Conservation (phyloP, 495 filamentous ascomycete genomes). For the Entonaema liquescens region DNA sequence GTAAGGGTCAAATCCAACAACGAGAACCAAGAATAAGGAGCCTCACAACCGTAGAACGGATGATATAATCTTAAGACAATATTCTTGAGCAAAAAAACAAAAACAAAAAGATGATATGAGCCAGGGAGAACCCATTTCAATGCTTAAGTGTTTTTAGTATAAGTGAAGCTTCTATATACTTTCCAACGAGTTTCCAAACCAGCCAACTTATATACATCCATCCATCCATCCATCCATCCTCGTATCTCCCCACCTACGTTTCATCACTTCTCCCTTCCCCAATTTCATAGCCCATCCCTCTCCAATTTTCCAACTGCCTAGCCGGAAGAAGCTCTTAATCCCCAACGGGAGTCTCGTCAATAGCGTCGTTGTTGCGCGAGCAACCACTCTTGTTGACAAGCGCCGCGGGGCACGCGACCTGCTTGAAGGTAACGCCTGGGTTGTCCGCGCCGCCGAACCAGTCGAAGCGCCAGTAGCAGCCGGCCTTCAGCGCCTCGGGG, state of each 20-base stretch:
- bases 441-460: slow-evolving; percentile 72
- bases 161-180: slow-evolving; percentile 14
- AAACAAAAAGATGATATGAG: neutral
- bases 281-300: too few species aligned
- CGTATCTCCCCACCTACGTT: neutral
- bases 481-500: slow-evolving; percentile 63
- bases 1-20: too few species aligned
- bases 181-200: neutral
- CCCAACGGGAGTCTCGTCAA: too few species aligned
- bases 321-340: too few species aligned
- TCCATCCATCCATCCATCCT: neutral
- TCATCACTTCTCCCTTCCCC: neutral
- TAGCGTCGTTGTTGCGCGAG: slow-evolving; percentile 40
- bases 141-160: neutral
- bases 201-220: slow-evolving; percentile 14
- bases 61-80: neutral
- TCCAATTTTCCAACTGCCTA: too few species aligned
- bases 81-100: neutral
- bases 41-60: neutral
- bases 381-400: slow-evolving; percentile 64
- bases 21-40: too few species aligned
- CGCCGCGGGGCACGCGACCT: slow-evolving; percentile 67
- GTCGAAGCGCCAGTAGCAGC: slow-evolving; percentile 76
- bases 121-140: neutral
- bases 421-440: slow-evolving; percentile 62